Base-by-base conservation (phyloP, 805 yeast species). In the Candida berthetii region DNA sequence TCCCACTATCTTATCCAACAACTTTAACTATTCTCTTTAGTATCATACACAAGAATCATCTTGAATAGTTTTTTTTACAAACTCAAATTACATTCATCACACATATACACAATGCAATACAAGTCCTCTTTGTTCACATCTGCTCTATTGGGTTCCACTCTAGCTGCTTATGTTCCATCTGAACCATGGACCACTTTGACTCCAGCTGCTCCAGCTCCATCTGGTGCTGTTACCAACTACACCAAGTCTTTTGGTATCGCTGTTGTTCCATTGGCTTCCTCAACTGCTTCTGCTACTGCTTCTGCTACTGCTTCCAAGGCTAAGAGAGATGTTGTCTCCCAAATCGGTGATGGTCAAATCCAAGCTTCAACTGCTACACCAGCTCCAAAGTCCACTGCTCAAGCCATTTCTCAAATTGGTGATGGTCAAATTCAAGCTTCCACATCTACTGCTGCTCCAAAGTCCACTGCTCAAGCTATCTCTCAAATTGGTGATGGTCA, bases 101-200 rank as follows among this genome's bases (percentile, higher is more conserved):
- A 29, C 32, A 27, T 27, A 10, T 13, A 29, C n/a, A 59, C 15
- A 52, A 65, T 65, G 71, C 71, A 65, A 59, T 64, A 62, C 62
- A 65, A 62, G 53, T 55, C 49, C 41, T 47, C 66, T 20, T 42
- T 64, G 38, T 11, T 25, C 27, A 62, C 60, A 46, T 58, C 68
- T 39, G 52, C 70, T 38, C 62, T 76, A 49, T 57, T 77, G 41
- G 58, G 74, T 16, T 44, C 69, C 14, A 67, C 80, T 31, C 41
- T 72, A 41, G 82, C 82, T 40, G 85, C 85, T 42, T 71, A 72
- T 49, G 76, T 78, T 49, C 84, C 85, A 45, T 60, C 77, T 38
- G 79, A 54, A 35, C 57, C 61, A 42, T 61, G 68, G 67, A 43
- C 58, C 34, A 59, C 67, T 43, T 48, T 62, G 49, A 62, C 65